These are phyloP conservation scores for Penicillium sp. DNA, from an alignment of 2,329 filamentous ascomycete genomes.

Conservation along the genomic window DNA sequence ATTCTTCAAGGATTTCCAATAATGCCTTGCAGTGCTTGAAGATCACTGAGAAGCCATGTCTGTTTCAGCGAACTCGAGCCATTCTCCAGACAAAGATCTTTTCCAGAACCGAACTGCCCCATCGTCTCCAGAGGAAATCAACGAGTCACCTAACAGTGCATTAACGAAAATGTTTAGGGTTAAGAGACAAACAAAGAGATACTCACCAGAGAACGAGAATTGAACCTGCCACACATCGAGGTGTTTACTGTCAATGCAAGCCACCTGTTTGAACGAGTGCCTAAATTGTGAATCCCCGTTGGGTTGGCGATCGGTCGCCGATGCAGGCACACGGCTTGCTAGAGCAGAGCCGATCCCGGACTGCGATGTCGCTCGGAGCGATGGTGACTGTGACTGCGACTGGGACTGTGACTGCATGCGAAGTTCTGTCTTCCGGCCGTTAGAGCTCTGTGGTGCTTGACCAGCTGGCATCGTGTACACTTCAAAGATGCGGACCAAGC, in stretches of 20 bases:
- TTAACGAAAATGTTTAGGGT: neutral
- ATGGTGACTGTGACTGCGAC: conserved; percentile 31
- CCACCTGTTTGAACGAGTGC: conserved; percentile 43
- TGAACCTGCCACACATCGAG: conserved; percentile 47
- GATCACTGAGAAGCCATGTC: conserved; percentile 37
- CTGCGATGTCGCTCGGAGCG: conserved; percentile 34
- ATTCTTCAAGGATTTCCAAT: neutral
- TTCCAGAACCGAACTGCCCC: conserved; percentile 46
- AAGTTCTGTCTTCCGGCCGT: conserved; percentile 28
- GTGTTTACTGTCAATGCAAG: conserved; percentile 45
- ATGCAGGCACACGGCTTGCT: conserved; percentile 34
- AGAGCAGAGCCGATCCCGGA: conserved; percentile 45
- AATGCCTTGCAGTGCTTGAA: neutral
- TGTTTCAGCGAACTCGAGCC: conserved; percentile 46
- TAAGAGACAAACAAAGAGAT: neutral
- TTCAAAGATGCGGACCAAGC: conserved; percentile 83
- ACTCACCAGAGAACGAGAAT: conserved; percentile 44
- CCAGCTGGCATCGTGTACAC: conserved; percentile 38
- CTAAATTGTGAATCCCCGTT: conserved; percentile 40
- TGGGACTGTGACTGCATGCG: conserved; percentile 24
- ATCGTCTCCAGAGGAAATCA: conserved; percentile 46
- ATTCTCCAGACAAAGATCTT: conserved; percentile 43
- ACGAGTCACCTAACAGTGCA: conserved; percentile 37
- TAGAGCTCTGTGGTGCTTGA: conserved; percentile 27
- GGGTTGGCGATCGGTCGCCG: conserved; percentile 33